These are phyloP conservation scores for Endotrypanum monterogeii DNA, from an alignment of 208 protist species.

Conservation along the genomic window DNA sequence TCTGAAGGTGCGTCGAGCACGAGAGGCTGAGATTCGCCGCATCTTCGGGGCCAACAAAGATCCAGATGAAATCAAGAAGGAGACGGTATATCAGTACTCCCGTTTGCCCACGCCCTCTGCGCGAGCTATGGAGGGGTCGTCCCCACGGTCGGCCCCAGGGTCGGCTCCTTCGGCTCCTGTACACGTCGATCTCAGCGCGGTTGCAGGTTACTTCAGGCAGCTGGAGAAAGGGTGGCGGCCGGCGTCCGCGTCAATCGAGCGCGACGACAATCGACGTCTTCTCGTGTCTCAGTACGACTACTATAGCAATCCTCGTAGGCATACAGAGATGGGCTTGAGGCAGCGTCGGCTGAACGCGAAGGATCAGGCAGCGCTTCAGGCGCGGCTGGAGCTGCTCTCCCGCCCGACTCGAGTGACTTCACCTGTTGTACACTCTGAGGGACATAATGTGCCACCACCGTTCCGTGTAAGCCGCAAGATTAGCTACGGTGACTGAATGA, in stretches of 20 bases:
- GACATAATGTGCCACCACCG: conserved; percentile 33
- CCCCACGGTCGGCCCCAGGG: conserved; percentile 3
- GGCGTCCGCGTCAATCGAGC: conserved; percentile 44
- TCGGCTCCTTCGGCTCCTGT: not conserved
- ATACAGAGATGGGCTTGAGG: conserved; percentile 29
- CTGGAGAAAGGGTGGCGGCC: conserved; percentile 59
- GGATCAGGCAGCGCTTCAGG: conserved; percentile 32
- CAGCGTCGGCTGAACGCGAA: conserved; percentile 16
- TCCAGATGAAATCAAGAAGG: conserved; percentile 11
- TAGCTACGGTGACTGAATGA: conserved; percentile 18
- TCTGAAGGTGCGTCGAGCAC: conserved; percentile 37
- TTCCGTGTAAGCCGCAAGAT: conserved; percentile 64
- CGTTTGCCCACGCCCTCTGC: conserved; percentile 20
- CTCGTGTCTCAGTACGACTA: conserved; percentile 62
- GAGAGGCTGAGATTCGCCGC: conserved; percentile 38
- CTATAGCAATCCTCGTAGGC: conserved; percentile 40
- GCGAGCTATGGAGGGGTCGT: conserved; percentile 10
- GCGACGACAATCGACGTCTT: conserved; percentile 56
- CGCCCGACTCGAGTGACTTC: conserved; percentile 53
- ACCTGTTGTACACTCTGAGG: conserved; percentile 33
- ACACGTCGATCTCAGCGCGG: conserved; percentile 3
- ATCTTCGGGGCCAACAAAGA: conserved; percentile 45
- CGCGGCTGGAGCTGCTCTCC: conserved; percentile 47
- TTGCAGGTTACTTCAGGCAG: conserved; percentile 25
- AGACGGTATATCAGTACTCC: conserved; percentile 31